These are phyloP conservation scores for Saccharomyces kudriavzevii DNA, from an alignment of 805 yeast genomes.

Conservation along the genomic window DNA sequence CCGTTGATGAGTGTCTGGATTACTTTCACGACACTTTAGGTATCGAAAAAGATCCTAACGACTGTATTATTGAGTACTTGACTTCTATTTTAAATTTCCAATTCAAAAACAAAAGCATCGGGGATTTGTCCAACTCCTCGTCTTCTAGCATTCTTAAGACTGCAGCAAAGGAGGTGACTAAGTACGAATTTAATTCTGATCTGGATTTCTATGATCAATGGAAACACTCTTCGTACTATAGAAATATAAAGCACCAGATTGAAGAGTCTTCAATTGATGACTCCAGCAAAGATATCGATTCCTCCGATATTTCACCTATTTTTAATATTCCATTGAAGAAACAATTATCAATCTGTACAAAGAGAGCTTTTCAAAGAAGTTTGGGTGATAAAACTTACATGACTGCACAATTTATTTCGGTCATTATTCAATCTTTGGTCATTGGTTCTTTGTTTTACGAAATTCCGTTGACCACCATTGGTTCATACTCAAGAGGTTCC, in stretches of 20 bases:
- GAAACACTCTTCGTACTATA: constrained; percentile 24
- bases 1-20: constrained; percentile 36
- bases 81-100: constrained; percentile 46
- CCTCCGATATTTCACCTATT: constrained; percentile 23
- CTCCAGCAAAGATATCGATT: constrained; percentile 19
- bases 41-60: constrained; percentile 45
- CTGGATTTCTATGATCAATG: constrained; percentile 40
- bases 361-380: constrained; percentile 38
- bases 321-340: constrained; percentile 19
- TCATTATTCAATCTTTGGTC: constrained; percentile 34
- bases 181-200: constrained; percentile 23
- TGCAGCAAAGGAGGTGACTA: background rate
- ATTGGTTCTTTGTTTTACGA: constrained; percentile 46
- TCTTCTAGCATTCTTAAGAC: background rate
- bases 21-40: constrained; percentile 45
- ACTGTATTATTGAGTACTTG: constrained; percentile 56
- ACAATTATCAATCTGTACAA: constrained; percentile 40
- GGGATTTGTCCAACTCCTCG: background rate
- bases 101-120: constrained; percentile 1
- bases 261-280: constrained; percentile 27
- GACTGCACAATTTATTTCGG: constrained; percentile 36
- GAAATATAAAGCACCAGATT: constrained; percentile 15
- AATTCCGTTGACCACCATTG: constrained; percentile 35
- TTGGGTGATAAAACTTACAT: constrained; percentile 40
- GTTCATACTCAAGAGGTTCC: constrained; percentile 49